phyloP scores from a whole-genome alignment of 495 filamentous ascomycete species.

The Penicillium mononematosum region DNA sequence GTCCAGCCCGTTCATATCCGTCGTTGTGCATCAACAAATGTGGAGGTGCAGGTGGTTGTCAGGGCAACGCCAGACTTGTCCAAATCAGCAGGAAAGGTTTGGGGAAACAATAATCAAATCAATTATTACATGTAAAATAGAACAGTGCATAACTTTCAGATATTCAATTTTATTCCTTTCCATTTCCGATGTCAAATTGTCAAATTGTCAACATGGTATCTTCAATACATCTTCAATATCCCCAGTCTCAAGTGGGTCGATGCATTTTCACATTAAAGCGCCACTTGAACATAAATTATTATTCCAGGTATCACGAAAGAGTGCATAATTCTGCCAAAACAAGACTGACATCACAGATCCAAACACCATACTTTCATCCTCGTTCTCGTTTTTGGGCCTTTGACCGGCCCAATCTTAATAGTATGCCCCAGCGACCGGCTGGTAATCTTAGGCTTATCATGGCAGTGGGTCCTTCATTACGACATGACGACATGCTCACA shows the following conservation, averaged over 20 bases:
- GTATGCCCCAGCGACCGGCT: not conserved
- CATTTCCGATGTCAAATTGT: not conserved
- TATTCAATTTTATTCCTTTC: conserved; percentile 1
- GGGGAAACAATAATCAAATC: not conserved
- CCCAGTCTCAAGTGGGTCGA: conserved; percentile 2
- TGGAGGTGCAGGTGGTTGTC: conserved; percentile 32
- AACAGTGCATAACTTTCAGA: too few species aligned
- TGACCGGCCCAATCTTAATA: conserved; percentile 2
- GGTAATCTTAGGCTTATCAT: not conserved
- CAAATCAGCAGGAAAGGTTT: conserved; percentile 12
- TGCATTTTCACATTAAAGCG: not conserved
- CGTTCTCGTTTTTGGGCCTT: not conserved
- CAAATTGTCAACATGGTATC: not conserved
- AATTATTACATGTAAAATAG: not conserved
- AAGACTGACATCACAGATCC: not conserved
- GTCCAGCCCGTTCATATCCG: conserved; percentile 19
- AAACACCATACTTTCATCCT: not conserved
- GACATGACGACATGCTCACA: conserved; percentile 4
- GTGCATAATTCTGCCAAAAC: not conserved
- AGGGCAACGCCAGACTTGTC: conserved; percentile 25
- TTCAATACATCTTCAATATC: not conserved
- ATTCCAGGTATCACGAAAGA: conserved; percentile 1
- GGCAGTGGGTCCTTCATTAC: not conserved
- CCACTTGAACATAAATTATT: not conserved
- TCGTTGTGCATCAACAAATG: conserved; percentile 24